Evolutionary conservation across 805 yeast genomes (phyloP).

Genomic region (Starmerella vaccinii): DNA sequence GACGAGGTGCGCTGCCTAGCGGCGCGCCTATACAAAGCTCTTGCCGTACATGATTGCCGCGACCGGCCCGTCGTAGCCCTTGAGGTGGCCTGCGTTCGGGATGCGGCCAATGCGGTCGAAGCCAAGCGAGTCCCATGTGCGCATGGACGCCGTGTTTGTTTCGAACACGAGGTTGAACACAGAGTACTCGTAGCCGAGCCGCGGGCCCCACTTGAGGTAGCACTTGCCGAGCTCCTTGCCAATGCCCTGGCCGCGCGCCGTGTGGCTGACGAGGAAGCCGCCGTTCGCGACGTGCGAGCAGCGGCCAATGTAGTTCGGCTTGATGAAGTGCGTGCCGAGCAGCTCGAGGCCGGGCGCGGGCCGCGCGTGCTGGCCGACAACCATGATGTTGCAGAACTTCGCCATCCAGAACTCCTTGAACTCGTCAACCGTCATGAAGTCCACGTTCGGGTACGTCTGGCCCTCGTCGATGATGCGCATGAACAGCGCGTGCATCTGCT

Average conservation of each 20-base stretch:
- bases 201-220: constrained; percentile 64
- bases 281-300: constrained; percentile 83
- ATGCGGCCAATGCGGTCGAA: constrained; percentile 69
- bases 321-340: constrained; percentile 68
- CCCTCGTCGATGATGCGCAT: constrained; percentile 64
- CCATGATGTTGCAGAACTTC: constrained; percentile 53
- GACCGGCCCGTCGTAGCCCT: constrained; percentile 51
- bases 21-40: constrained; percentile 33
- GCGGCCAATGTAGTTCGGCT: constrained; percentile 79
- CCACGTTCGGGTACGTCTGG: constrained; percentile 52
- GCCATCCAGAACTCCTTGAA: constrained; percentile 59
- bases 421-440: constrained; percentile 36
- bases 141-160: constrained; percentile 62
- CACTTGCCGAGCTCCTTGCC: constrained; percentile 61
- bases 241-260: constrained; percentile 52
- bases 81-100: constrained; percentile 61
- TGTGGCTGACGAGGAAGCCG: constrained; percentile 62
- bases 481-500: constrained; percentile 42
- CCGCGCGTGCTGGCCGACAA: constrained; percentile 35
- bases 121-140: constrained; percentile 75
- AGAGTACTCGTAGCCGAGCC: constrained; percentile 67
- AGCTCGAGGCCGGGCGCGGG: constrained; percentile 33
- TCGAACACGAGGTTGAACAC: constrained; percentile 83
- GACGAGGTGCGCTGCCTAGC: too few species aligned
- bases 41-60: constrained; percentile 76